Evolutionary conservation across 805 yeast species (phyloP), one percentile per base, ranked within the genome.

Genomic region (Candida wancherniae): DNA sequence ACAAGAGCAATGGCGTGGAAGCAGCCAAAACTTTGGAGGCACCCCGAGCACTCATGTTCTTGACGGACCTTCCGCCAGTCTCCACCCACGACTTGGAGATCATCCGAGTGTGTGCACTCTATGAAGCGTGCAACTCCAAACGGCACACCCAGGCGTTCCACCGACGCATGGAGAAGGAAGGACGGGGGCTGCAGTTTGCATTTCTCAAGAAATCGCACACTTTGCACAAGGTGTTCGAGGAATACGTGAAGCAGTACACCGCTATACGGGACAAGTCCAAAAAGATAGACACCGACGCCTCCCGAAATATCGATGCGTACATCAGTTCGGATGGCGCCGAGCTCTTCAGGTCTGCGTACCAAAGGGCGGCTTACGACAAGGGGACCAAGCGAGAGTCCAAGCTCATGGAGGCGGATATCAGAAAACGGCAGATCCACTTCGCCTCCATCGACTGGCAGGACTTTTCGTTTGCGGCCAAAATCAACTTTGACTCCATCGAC

Each of bases 381-480:
- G 50, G 48, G 5, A 54, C 61, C 26, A 62, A 62, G 31, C 59
- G 59, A 6, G 66, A 44, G 56, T 58, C 37, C 39, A 53, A 32
- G 29, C 55, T 50, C 26, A 42, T 53, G 26, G 68, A 72, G 22
- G 68, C 67, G 35, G 41, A 47, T 16, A 16, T 21, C 8, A 36
- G 26, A 12, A 18, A 26, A 12, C 14, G 26, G 14, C 58, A 56
- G 34, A 42, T 75, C 4, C 78, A 72, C 24, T 84, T 70, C 57
- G 85, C 88, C 0, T 72, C 82, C 7, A 78, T 86, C 14, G 87
- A 88, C 57, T 90, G 98, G 98, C 78, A 79, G 34, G 84, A 83
- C 40, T 90, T 88, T 50, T 65, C 69, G 2, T 65, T 84, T 11
- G 80, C 84, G 6, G 85, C 78, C 29, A 75, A 80, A 2, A 65